These are phyloP conservation scores for Cyberlindnera mrakii DNA, from an alignment of 805 yeast genomes.

Conservation along the genomic window DNA sequence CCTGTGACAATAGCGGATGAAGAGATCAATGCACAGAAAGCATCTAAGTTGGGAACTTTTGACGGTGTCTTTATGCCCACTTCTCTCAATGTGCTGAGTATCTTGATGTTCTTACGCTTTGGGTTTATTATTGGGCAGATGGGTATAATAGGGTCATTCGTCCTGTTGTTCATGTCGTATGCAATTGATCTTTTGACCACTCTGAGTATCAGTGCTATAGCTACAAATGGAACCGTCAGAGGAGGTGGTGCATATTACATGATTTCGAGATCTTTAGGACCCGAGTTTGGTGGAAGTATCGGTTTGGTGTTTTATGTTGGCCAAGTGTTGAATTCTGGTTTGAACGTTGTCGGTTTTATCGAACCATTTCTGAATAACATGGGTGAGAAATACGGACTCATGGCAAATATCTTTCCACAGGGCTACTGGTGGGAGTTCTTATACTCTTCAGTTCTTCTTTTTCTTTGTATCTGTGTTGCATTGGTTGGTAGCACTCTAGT, in stretches of 20 bases:
- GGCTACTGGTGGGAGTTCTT: constrained; percentile 61
- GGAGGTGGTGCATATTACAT: constrained; percentile 99
- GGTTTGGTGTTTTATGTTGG: constrained; percentile 94
- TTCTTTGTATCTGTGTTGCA: constrained; percentile 69
- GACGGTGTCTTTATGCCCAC: constrained; percentile 94
- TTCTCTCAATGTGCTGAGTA: constrained; percentile 84
- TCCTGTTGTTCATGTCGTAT: constrained; percentile 66
- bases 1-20: constrained; percentile 3
- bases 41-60: constrained; percentile 63
- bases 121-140: constrained; percentile 94
- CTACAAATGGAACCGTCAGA: constrained; percentile 94
- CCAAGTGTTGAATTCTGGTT: constrained; percentile 83
- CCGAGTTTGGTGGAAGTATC: constrained; percentile 97
- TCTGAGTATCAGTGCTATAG: constrained; percentile 86
- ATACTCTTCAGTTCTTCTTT: constrained; percentile 67
- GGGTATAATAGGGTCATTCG: constrained; percentile 76
- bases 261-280: constrained; percentile 93
- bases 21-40: neutral
- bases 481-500: constrained; percentile 77
- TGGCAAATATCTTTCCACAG: constrained; percentile 56
- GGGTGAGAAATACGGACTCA: constrained; percentile 52
- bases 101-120: constrained; percentile 90
- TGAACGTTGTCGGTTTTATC: constrained; percentile 92
- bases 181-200: constrained; percentile 80
- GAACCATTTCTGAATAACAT: constrained; percentile 85